Percentiles rank a stretch among this genome's conserved stretches.
These are phyloP conservation scores for Trichophyton simii DNA, from an alignment of 2,329 filamentous ascomycete genomes.

Conservation along the genomic window DNA sequence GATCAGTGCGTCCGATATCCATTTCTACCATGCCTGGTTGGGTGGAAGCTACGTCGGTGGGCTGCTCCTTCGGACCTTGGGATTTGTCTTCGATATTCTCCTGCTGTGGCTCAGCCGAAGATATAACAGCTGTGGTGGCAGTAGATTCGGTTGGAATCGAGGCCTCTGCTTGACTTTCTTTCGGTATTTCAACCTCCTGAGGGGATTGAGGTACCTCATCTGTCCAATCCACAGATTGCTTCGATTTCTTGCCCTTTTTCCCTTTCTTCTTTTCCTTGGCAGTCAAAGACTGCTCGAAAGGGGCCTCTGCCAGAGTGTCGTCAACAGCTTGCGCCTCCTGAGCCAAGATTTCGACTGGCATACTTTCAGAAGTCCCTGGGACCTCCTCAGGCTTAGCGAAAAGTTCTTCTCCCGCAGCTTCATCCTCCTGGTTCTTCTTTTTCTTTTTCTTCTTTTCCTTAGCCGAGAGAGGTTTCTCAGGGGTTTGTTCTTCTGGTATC, in stretches of 20 bases:
- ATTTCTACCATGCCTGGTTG: background rate
- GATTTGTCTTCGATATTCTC: background rate
- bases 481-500: background rate
- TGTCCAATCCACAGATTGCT: slow-evolving; percentile 13
- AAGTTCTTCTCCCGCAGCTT: slow-evolving; percentile 8
- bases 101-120: background rate
- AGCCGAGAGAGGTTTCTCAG: background rate
- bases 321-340: background rate
- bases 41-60: background rate
- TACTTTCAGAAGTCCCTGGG: background rate
- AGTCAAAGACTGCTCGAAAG: background rate
- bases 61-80: background rate
- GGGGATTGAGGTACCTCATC: background rate
- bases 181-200: background rate
- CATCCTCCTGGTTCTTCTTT: slow-evolving; percentile 12
- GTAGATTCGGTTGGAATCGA: background rate
- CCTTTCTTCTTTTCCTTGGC: slow-evolving; percentile 34
- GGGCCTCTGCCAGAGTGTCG: background rate
- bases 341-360: background rate
- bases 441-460: slow-evolving; percentile 2
- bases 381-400: background rate
- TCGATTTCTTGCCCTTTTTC: slow-evolving; percentile 35
- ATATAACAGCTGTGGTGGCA: background rate
- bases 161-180: background rate
- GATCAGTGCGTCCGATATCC: background rate